A percentile compares a stretch with the other conserved stretches of the same genome.
These are phyloP conservation scores for Alternaria alternata DNA, from an alignment of 2,329 filamentous ascomycete genomes.

Conservation along the genomic window DNA sequence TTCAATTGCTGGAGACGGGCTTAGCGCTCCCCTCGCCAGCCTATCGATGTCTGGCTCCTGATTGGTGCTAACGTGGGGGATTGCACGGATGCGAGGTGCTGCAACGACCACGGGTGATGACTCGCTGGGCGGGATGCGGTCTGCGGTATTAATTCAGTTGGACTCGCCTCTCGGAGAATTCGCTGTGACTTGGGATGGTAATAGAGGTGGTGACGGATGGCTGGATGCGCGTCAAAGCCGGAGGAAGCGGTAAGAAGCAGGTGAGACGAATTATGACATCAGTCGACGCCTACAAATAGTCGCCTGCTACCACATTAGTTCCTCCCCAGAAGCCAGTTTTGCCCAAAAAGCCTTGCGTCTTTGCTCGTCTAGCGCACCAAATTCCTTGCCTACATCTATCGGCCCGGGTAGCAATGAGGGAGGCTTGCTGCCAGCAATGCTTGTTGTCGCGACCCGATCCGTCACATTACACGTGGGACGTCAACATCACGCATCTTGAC, in stretches of 20 bases:
- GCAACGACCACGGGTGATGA: constrained; percentile 24
- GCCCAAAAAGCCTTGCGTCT: constrained; percentile 2
- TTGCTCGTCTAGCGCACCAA: constrained; percentile 1
- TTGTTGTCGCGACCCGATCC: constrained; percentile 2
- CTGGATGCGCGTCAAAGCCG: constrained; percentile 8
- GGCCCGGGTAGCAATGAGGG: constrained; percentile 1
- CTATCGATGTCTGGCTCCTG: constrained; percentile 35
- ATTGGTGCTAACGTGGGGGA: constrained; percentile 37
- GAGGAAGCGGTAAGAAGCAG: constrained; percentile 22
- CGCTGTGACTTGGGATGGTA: constrained; percentile 2
- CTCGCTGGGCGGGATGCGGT: constrained; percentile 3
- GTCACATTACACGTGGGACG: not conserved
- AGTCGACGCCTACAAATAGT: constrained; percentile 12
- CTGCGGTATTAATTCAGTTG: constrained; percentile 5
- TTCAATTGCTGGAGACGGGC: constrained; percentile 46
- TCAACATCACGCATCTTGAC: not conserved
- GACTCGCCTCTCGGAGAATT: constrained; percentile 11
- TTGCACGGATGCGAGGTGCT: constrained; percentile 21
- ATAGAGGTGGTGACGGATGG: constrained; percentile 8
- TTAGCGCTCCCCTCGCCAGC: constrained; percentile 47
- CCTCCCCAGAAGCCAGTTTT: constrained; percentile 5
- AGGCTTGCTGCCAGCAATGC: constrained; percentile 5
- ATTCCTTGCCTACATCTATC: not conserved
- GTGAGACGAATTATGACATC: constrained; percentile 19
- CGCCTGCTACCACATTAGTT: constrained; percentile 15